A percentile compares a stretch with the other conserved stretches of the same genome.
These are phyloP conservation scores for Peniophora sp. DNA, from an alignment of 1,284 basidiomycete species.

Conservation along the genomic window DNA sequence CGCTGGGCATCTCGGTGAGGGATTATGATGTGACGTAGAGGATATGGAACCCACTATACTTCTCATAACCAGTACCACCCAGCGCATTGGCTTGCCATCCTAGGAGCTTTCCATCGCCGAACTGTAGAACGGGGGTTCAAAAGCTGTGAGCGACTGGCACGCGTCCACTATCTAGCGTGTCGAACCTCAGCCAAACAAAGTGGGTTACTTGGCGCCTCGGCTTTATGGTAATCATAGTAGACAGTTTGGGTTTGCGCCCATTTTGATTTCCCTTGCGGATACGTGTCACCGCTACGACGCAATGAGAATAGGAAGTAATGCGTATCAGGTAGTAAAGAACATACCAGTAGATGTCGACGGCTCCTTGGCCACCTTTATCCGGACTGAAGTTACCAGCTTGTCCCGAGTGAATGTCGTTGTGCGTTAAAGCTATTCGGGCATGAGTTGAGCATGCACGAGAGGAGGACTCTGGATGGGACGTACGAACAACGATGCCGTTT, in stretches of 20 bases:
- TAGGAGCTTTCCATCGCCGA: constrained; percentile 39
- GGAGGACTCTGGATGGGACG: constrained; percentile 11
- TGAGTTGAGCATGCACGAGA: background rate
- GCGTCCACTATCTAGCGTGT: too few species aligned
- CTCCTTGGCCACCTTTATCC: constrained; percentile 31
- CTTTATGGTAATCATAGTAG: constrained; percentile 35
- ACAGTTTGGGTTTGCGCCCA: constrained; percentile 41
- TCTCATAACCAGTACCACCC: constrained; percentile 43
- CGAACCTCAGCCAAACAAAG: constrained; percentile 40
- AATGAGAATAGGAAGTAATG: background rate
- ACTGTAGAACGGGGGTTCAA: too few species aligned
- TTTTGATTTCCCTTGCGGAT: constrained; percentile 35
- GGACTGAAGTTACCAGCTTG: constrained; percentile 35
- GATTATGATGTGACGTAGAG: background rate
- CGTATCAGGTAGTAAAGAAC: constrained; percentile 1
- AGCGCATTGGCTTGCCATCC: constrained; percentile 31
- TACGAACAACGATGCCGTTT: constrained; percentile 41
- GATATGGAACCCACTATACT: constrained; percentile 27
- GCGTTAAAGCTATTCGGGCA: constrained; percentile 30
- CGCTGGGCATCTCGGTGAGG: constrained; percentile 15
- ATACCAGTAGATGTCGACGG: constrained; percentile 42
- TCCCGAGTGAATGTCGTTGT: constrained; percentile 41
- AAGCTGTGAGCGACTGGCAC: too few species aligned
- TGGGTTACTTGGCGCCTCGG: constrained; percentile 35
- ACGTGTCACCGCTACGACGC: constrained; percentile 34